phyloP scores from a whole-genome alignment of 176 grass and related monocot species.

The Rhipidocladum racemiflorum region DNA sequence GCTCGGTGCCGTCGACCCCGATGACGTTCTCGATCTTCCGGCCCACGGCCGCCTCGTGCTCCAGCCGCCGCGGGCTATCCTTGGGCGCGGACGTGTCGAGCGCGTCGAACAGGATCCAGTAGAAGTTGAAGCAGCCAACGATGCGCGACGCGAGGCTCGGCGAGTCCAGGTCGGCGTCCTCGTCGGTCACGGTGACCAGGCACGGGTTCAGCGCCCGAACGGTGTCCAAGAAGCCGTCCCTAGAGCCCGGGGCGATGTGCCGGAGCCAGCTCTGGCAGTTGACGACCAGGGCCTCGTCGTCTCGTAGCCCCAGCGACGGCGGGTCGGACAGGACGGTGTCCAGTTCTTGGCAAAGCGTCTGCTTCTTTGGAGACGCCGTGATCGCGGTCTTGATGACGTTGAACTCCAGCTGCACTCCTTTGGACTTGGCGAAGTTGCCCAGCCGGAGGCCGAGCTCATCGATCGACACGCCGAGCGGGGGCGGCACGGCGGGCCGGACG shows the following conservation, averaged over 20 bases:
- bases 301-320: slow-evolving; percentile 30
- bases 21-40: slow-evolving; percentile 84
- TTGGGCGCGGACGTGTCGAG: slow-evolving; percentile 70
- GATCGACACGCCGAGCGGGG: slow-evolving; percentile 50
- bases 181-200: slow-evolving; percentile 77
- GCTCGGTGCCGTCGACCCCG: slow-evolving; percentile 59
- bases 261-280: slow-evolving; percentile 86
- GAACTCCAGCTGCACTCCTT: slow-evolving; percentile 77
- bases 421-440: slow-evolving; percentile 69
- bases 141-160: slow-evolving; percentile 56
- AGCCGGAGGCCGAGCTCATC: slow-evolving; percentile 69
- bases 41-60: slow-evolving; percentile 70
- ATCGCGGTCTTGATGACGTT: slow-evolving; percentile 28
- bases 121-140: slow-evolving; percentile 70
- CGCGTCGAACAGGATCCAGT: slow-evolving; percentile 92
- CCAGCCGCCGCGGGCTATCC: slow-evolving; percentile 59
- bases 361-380: slow-evolving; percentile 34
- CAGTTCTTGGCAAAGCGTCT: slow-evolving; percentile 37
- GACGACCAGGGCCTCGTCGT: slow-evolving; percentile 71
- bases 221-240: slow-evolving; percentile 53
- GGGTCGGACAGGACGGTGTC: slow-evolving; percentile 37
- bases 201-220: slow-evolving; percentile 47
- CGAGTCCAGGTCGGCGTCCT: slow-evolving; percentile 82
- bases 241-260: slow-evolving; percentile 42
- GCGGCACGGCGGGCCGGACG: slow-evolving; percentile 26